Base-by-base conservation (phyloP, 2,329 filamentous ascomycete species). In the Penicillium olsonii region DNA sequence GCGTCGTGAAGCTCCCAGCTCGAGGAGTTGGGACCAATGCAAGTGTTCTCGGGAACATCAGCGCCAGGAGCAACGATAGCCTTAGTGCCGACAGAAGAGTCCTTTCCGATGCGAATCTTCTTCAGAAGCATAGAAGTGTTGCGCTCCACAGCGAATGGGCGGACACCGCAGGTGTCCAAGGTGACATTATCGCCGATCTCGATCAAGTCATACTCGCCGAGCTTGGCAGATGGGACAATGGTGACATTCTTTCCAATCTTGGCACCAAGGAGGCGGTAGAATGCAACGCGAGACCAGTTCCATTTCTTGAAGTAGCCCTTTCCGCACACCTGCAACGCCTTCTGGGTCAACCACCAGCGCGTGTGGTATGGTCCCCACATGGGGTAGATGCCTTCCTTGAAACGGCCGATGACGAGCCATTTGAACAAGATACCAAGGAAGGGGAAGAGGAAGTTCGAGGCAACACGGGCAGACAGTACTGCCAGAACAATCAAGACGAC, bases 341-440 rank as follows among this genome's bases (percentile, higher is more conserved):
- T 83, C 59, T 83, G 75, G 1, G 76, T 75, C 46, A 83, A 56
- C 81, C 81, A 84, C 81, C 81, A 84, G 8, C 78, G 71, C 0
- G 78, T 82, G 60, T 83, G 80, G 57, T 83, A 83, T 1, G 61
- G 53, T 1, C 79, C 79, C 81, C 81, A 84, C 80, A 84, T 84
- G 2, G 81, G 80, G 56, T 79, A 82, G 2, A 81, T 61, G 0
- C 81, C 81, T 59, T 79, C 73, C 29, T 68, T 70, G 59, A 81
- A 78, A 1, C 74, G 73, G 10, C 81, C 81, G 35, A 83, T 77
- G 43, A 83, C 68, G 5, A 78, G 37, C 81, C 80, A 83, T 60
- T 83, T 83, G 41, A 74, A 68, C 2, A 67, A 34, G 19, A 83
- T 80, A n/a, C 74, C 79, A 18, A 76, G 33, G 20, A 76, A 62